phyloP scores from a whole-genome alignment of 2,329 filamentous ascomycete genomes.

The Fusarium sp. region DNA sequence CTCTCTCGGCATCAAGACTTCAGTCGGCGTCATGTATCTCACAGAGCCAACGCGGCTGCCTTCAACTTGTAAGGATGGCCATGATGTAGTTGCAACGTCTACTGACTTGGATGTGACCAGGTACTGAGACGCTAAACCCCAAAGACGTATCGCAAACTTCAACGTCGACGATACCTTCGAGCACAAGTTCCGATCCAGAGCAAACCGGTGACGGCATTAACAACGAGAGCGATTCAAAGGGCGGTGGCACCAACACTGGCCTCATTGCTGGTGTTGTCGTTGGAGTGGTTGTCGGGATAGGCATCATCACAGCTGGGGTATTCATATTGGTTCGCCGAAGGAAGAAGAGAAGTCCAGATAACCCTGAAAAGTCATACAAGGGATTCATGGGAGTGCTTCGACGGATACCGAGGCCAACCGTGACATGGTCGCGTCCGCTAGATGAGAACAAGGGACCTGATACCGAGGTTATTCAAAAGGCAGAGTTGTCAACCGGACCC shows the following conservation, averaged over 20 bases:
- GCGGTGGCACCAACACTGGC: background rate
- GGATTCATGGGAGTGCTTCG: background rate
- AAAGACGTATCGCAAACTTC: background rate
- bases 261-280: background rate
- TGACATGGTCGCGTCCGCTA: background rate
- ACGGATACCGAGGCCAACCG: background rate
- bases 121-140: background rate
- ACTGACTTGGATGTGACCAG: background rate
- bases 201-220: background rate
- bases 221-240: background rate
- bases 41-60: background rate
- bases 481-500: background rate
- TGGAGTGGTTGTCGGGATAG: background rate
- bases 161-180: background rate
- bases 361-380: background rate
- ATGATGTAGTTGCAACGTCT: background rate
- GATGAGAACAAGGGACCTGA: background rate
- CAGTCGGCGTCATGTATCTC: background rate
- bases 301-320: background rate
- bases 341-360: background rate
- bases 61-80: background rate
- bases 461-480: background rate
- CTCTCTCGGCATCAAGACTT: background rate
- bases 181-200: background rate
- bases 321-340: background rate